Base-by-base conservation (phyloP, 257 asterid genomes). In the Solanum lycopersicoides region DNA sequence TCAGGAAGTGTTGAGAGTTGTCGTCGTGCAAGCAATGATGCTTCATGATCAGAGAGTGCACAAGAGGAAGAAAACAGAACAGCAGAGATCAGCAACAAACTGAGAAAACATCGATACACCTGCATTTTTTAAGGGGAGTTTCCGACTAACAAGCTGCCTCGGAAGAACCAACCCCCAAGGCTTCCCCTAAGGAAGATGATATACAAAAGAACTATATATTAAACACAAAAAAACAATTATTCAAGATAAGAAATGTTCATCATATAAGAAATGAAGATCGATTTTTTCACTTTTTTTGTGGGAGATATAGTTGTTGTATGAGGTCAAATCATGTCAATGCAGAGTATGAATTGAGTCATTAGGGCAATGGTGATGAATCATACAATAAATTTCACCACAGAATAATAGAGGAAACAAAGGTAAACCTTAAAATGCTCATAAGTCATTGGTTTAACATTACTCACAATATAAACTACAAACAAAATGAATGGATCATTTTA, bases 1-100 rank as follows among this genome's bases (percentile, higher is more conserved):
- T 88, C 89, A 13, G 88, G 60, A 23, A 89, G 84, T 41, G 85
- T 53, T n/a, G 88, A 9, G 11, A 89, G 89, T 32, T 91, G 90
- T 18, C 88, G 88, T 5, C 85, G 69, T 6, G 87, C 80, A 21
- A 89, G 85, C 50, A 53, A 23, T 41, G 88, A 74, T 45, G 74
- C 88, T 76, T 89, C 89, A 1, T 74, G 86, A 59, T 88, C 86
- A 66, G 83, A 77, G 37, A 90, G 32, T 37, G 91, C 89, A 23
- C 25, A 28, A 41, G 89, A 84, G 32, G 86, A 1, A 3, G 89
- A 50, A 50, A 30, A 47, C 85, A 82, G 85, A 82, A 18, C n/a
- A 16, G 20, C 56, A 30, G 20, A 84, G 41, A 68, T 68, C 6
- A 89, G 16, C 4, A 87, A 47, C 60, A 88, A 77, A 66, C 80